These are phyloP conservation scores for Tetraselmis chui DNA, from an alignment of 139 green algal genomes.

Conservation along the genomic window DNA sequence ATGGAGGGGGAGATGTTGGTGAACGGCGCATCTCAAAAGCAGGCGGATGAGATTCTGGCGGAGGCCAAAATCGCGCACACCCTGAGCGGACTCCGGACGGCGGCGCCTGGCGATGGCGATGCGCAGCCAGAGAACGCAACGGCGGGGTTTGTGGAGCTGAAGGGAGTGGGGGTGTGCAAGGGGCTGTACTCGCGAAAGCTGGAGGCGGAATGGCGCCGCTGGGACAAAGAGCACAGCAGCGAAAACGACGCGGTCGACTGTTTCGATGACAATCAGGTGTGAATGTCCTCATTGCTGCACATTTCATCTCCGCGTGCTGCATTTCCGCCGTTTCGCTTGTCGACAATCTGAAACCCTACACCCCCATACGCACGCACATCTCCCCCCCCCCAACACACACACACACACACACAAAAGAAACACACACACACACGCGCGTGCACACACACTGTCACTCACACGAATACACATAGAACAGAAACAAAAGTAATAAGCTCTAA, in stretches of 20 bases:
- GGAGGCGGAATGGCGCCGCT: conserved; percentile 49
- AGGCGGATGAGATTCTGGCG: conserved; percentile 58
- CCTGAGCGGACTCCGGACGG: conserved; percentile 46
- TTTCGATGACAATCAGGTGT: conserved; percentile 43
- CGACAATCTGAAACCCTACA: no score
- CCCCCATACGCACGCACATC: no score
- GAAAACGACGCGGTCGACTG: conserved; percentile 65
- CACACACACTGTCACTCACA: no score
- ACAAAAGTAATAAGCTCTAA: no score
- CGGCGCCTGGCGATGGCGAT: background rate
- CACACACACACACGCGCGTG: no score
- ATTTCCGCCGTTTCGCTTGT: no score
- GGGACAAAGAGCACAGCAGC: conserved; percentile 51
- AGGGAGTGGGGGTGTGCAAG: conserved; percentile 54
- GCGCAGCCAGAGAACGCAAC: conserved; percentile 40
- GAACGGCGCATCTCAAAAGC: conserved; percentile 74
- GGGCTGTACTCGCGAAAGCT: conserved; percentile 44
- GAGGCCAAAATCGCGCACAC: conserved; percentile 65
- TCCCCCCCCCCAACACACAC: no score
- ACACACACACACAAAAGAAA: no score
- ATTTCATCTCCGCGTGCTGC: no score
- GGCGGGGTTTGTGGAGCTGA: conserved; percentile 59
- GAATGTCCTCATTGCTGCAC: no score
- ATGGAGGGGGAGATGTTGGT: conserved; percentile 74
- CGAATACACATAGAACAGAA: no score